Base-by-base conservation (phyloP, 106 monocot genomes). In the Agapanthus africanus region DNA sequence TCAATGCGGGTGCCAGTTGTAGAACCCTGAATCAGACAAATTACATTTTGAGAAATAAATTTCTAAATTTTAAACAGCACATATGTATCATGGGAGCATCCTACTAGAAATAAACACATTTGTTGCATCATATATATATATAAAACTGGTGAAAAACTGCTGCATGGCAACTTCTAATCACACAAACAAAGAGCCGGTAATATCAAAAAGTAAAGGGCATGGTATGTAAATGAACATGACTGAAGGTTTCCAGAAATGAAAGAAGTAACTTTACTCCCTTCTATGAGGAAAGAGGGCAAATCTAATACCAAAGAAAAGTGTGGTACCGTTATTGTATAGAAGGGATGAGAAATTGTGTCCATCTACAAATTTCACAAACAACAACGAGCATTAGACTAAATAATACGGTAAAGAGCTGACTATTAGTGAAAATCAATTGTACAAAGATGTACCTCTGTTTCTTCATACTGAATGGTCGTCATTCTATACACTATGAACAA, bases 321-420 rank as follows among this genome's bases (percentile, higher is more conserved):
- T 26, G 10, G 33, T 89, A 89, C 93, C 93, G 28, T 77, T 41
- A 66, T 21, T 50, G 84, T 73, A 60, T 84, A 81, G 69, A 93
- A 90, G 11, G 86, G 82, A 57, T 76, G 90, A 38, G 38, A 37
- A 54, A 61, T 69, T 51, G 63, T 60, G 72, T 93, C 90, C 74
- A 84, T 72, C 90, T 89, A 82, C 64, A 71, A 54, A 60, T 42
- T 46, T 22, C 25, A 40, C 35, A 62, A 51, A 62, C 60, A 26
- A 42, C 7, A 50, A 73, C 37, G 27, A 39, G 37, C 23, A 37
- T 33, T 52, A 32, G 28, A 61, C 40, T 31, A 70, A 54, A 52
- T 8, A 10, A 66, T 44, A 36, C 46, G 60, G 30, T 33, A 27
- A 57, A 37, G 28, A 15, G 68, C n/a, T 37, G 49, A 54, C 66